Evolutionary conservation across 441 rosid species (phyloP).

Genomic region (Pelargonium myrrhifolium): DNA sequence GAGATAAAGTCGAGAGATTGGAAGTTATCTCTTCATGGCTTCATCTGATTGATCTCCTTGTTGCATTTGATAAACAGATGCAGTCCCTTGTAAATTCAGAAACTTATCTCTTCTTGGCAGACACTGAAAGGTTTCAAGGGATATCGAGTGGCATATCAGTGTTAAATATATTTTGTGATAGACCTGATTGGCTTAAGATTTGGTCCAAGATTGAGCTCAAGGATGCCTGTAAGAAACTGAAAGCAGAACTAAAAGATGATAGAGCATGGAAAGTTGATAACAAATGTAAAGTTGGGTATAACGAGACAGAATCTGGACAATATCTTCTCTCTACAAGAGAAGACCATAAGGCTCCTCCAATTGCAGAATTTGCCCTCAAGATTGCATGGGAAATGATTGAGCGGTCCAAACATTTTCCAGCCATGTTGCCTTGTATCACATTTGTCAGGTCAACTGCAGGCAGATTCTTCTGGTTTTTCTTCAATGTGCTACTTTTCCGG

Average conservation of each 20-base stretch:
- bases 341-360: conserved; percentile 54
- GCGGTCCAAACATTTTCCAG: conserved; percentile 44
- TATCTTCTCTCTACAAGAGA: conserved; percentile 51
- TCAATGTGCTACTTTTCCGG: conserved; percentile 41
- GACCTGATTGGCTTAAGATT: conserved; percentile 61
- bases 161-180: conserved; percentile 46
- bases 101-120: conserved; percentile 32
- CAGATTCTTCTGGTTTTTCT: conserved; percentile 60
- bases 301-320: conserved; percentile 27
- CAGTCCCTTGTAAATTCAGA: conserved; percentile 45
- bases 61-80: conserved; percentile 60
- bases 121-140: conserved; percentile 29
- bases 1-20: conserved; percentile 38
- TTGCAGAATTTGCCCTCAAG: conserved; percentile 46
- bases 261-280: conserved; percentile 45
- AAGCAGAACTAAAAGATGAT: conserved; percentile 47
- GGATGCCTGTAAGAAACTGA: conserved; percentile 61
- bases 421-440: conserved; percentile 30
- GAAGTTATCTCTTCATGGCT: conserved; percentile 60
- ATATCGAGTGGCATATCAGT: conserved; percentile 38
- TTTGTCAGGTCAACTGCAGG: conserved; percentile 59
- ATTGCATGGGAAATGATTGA: conserved; percentile 53
- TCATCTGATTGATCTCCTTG: conserved; percentile 60
- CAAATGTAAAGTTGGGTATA: conserved; percentile 37
- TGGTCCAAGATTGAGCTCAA: conserved; percentile 82